Base-by-base conservation (phyloP, 2,329 filamentous ascomycete species). In the Emergomyces orientalis region DNA sequence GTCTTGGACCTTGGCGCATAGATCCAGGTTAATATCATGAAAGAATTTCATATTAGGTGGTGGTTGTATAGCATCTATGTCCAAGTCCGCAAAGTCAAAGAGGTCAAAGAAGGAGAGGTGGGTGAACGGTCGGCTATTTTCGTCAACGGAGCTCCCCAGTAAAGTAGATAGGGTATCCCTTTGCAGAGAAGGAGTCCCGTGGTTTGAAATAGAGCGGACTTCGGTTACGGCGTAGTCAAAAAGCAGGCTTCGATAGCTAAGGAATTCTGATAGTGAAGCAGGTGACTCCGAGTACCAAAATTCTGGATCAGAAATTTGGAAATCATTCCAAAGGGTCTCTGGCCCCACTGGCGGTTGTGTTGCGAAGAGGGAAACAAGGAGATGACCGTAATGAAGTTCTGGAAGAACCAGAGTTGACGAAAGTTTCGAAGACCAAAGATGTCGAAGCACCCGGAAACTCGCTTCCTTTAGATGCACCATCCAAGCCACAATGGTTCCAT, bases 161-260 rank as follows among this genome's bases (percentile, higher is more conserved):
- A 97, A 79, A 0, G 90, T 79, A 3, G 81, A 81, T 41, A 86
- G 75, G 4, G 89, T 84, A 7, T 86, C 82, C 62, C 86, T 79
- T 72, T 90, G 89, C 60, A 89, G 78, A 37, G 86, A 86, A 2
- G 89, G 87, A 66, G 88, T 85, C 58, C 86, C 83, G 63, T 86
- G 82, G 65, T 88, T 87, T 0, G 88, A 84, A 43, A 91, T 86
- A 63, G 87, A 84, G 69, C 91, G 90, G 45, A 99, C 83, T 73
- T 97, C 93, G 64, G 89, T 86, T 17, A 89, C 87, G 41, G 91
- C 86, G 71, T 97, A 97, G 70, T 95, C 90, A 65, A 95, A 84
- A 47, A 90, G 83, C 69, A 90, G 85, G 60, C 89, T 86, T 62
- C 95, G 86, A 63, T 90, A 82, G 14, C 85, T 82, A 55, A 99